These are phyloP conservation scores for Magnolia changhungtana DNA, from an alignment of 164 flowering plant genomes.

Conservation along the genomic window DNA sequence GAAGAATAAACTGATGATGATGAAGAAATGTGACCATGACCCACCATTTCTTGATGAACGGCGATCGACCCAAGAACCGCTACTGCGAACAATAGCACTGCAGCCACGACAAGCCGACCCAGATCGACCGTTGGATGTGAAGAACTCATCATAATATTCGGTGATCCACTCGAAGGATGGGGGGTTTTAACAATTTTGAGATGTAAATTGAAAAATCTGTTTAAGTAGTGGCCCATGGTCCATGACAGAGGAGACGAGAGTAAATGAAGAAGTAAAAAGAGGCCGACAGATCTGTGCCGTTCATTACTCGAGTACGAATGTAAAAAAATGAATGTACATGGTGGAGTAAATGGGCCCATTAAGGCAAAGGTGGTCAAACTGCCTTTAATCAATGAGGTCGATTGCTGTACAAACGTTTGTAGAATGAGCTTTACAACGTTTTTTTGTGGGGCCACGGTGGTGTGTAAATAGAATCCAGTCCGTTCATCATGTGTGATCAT, in stretches of 20 bases:
- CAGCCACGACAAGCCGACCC: background rate
- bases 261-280: background rate
- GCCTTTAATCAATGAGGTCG: no score
- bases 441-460: no score
- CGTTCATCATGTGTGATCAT: no score
- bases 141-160: no score
- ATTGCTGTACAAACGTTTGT: no score
- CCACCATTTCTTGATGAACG: slow-evolving; percentile 1
- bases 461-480: no score
- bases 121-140: background rate
- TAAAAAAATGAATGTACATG: background rate
- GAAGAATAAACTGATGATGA: background rate
- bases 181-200: background rate
- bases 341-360: background rate
- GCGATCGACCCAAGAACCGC: background rate
- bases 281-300: no score
- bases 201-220: background rate
- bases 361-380: background rate
- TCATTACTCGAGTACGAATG: background rate
- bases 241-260: background rate
- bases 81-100: background rate
- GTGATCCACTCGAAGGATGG: no score
- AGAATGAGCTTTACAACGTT: no score
- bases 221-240: background rate
- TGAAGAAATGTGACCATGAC: background rate